phyloP scores from a whole-genome alignment of 1,284 basidiomycete genomes.

The Pisolithus thermaeus region DNA sequence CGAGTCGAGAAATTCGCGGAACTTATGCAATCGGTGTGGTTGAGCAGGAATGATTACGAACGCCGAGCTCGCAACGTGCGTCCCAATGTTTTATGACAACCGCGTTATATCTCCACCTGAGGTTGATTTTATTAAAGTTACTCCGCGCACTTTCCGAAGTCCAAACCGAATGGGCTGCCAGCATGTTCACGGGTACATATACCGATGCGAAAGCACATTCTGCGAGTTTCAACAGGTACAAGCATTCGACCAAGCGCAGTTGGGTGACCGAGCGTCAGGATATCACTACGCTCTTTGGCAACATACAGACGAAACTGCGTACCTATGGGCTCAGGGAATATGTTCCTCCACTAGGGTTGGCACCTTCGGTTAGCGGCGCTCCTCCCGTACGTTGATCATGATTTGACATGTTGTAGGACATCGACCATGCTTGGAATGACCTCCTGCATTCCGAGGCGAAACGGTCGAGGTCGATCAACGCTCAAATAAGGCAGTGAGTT shows the following conservation, averaged over 20 bases:
- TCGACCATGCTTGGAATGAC: conserved; percentile 76
- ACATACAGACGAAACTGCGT: conserved; percentile 90
- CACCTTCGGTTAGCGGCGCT: conserved; percentile 44
- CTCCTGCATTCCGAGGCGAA: conserved; percentile 74
- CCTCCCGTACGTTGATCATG: conserved; percentile 1
- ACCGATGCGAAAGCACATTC: conserved; percentile 76
- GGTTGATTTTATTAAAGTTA: conserved; percentile 39
- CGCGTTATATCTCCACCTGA: conserved; percentile 1
- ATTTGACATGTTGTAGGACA: conserved; percentile 41
- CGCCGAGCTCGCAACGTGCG: conserved; percentile 71
- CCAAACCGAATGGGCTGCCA: conserved; percentile 59
- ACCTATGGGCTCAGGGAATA: conserved; percentile 88
- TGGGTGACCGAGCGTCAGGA: conserved; percentile 93
- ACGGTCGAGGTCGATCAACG: conserved; percentile 83
- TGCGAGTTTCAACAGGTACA: conserved; percentile 74
- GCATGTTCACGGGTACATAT: conserved; percentile 70
- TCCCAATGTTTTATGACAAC: conserved; percentile 1
- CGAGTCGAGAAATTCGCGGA: conserved; percentile 96
- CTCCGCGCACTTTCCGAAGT: conserved; percentile 59
- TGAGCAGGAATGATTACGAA: conserved; percentile 90
- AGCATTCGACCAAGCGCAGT: conserved; percentile 77
- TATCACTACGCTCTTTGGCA: conserved; percentile 82
- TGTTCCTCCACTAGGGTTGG: conserved; percentile 68
- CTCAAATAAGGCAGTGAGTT: conserved; percentile 82
- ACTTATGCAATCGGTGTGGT: conserved; percentile 86